phyloP scores from a whole-genome alignment of 805 yeast genomes.

The Nakazawaea wyomingensis region DNA sequence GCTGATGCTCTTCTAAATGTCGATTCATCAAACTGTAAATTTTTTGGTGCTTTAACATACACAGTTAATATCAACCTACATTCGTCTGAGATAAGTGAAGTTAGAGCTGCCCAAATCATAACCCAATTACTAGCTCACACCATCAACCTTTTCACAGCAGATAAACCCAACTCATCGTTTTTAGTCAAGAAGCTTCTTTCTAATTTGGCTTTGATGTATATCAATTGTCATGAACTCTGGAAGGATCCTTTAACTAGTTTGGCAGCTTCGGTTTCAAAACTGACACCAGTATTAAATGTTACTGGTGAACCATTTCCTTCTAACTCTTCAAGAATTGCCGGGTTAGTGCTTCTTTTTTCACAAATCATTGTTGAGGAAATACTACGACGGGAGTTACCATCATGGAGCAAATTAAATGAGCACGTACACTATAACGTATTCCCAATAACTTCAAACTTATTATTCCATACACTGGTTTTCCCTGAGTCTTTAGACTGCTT shows the following conservation, averaged over 20 bases:
- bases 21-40: slow-evolving; percentile 46
- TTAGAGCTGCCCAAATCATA: neutral
- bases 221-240: slow-evolving; percentile 33
- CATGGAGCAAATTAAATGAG: slow-evolving; percentile 30
- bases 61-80: slow-evolving; percentile 50
- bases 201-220: slow-evolving; percentile 44
- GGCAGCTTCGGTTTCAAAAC: slow-evolving; percentile 13
- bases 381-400: slow-evolving; percentile 29
- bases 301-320: neutral
- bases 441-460: slow-evolving; percentile 23
- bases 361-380: slow-evolving; percentile 51
- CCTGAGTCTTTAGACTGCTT: slow-evolving; percentile 22
- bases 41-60: slow-evolving; percentile 78
- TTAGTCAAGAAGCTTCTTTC: slow-evolving; percentile 57
- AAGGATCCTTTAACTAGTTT: slow-evolving; percentile 32
- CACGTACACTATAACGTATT: slow-evolving; percentile 31
- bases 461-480: slow-evolving; percentile 4
- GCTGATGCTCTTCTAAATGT: slow-evolving; percentile 47
- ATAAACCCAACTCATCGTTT: slow-evolving; percentile 26
- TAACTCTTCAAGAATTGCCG: slow-evolving; percentile 1
- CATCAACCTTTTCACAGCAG: slow-evolving; percentile 10
- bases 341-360: slow-evolving; percentile 28
- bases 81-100: neutral
- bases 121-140: slow-evolving; percentile 14
- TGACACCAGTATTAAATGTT: neutral